Base-by-base conservation (phyloP, 257 asterid species). In the Solanum chilense region DNA sequence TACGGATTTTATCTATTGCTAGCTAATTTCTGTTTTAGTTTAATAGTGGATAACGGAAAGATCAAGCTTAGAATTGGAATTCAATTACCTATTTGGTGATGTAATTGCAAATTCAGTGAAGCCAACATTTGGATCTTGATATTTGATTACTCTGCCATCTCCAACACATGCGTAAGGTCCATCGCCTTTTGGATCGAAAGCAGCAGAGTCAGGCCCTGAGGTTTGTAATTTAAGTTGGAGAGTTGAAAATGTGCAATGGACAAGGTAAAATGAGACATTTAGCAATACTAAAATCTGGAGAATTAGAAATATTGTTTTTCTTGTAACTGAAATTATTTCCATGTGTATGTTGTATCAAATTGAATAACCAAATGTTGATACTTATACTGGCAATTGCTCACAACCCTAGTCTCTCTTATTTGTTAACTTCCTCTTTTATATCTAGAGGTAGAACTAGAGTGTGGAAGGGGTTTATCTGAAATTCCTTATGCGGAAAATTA, bases 121-220 rank as follows among this genome's bases (percentile, higher is more conserved):
- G 5, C 88, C 87, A 25, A 6, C 62, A 16, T 52, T 52, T 52
- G 90, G 87, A 74, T 86, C 91, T 42, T 85, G 8, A 37, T 71
- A 90, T 73, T 86, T 91, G 76, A 93, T 88, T 44, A 93, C 83
- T 62, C 95, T 90, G 35, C 94, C 97, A 86, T 93, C 95, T 25
- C 56, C 89, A 23, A 93, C 92, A 18, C 91, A 93, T 5, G 91
- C 89, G 81, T 93, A 92, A 21, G 93, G 92, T 45, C 92, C 94
- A 2, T 12, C 58, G 9, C 83, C 86, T 42, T 58, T 41, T 31
- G 89, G 68, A 25, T 91, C 93, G 12, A 92, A 90, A 0, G 94
- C 89, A 11, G 77, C 35, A 2, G 94, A 73, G 33, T 93, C 94
- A 14, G 90, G 86, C 12, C 95, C 95, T 1, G 41, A 9, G 5